phyloP scores from a whole-genome alignment of 2,329 filamentous ascomycete species.

The Ilyonectria sp. region DNA sequence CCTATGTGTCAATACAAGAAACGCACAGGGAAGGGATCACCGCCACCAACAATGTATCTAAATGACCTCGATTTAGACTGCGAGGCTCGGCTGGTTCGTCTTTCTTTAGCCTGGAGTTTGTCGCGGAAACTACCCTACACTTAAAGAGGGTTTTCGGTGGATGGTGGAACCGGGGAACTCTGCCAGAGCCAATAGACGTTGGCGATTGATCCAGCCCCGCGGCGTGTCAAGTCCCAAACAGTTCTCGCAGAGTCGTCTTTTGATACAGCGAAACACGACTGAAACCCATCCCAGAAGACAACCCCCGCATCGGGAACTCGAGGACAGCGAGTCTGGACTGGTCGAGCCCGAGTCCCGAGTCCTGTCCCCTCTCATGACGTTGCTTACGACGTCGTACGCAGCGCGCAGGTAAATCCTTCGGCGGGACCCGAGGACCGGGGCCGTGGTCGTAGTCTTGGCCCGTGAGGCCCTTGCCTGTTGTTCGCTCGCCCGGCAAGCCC shows the following conservation, averaged over 20 bases:
- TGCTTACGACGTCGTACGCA: not conserved
- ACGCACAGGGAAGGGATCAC: not conserved
- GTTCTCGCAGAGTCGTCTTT: constrained; percentile 19
- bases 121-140: not conserved
- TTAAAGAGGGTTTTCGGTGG: not conserved
- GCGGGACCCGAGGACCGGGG: constrained; percentile 14
- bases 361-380: not conserved
- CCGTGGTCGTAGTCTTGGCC: constrained; percentile 16
- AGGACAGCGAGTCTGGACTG: not conserved
- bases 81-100: too few species aligned
- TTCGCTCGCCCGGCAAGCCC: constrained; percentile 24
- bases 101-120: too few species aligned
- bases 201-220: constrained; percentile 5
- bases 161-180: not conserved
- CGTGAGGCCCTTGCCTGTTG: constrained; percentile 21
- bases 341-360: not conserved
- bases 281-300: constrained; percentile 34
- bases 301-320: constrained; percentile 3
- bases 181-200: not conserved
- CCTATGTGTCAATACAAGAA: not conserved
- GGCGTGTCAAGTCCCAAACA: constrained; percentile 36
- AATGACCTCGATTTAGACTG: not conserved
- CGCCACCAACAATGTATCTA: too few species aligned
- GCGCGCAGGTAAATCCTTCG: not conserved
- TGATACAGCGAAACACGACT: constrained; percentile 42